Conservation (phyloP, 305 asterid genomes). For the Fraxinus baroniana region DNA sequence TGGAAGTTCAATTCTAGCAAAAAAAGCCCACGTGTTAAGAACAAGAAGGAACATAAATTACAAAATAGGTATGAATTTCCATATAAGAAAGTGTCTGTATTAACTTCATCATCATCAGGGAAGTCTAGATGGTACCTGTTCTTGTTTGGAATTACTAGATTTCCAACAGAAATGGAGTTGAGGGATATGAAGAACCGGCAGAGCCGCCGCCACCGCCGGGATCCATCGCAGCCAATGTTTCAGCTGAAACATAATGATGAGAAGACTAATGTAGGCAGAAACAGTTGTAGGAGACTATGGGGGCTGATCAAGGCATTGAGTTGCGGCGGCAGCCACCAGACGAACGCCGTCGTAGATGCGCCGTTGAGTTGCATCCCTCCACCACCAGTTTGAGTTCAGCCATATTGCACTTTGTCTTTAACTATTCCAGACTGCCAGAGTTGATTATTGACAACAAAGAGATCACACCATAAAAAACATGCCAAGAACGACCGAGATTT, state of each 20-base stretch:
- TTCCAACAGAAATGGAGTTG: slow-evolving; percentile 43
- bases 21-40: slow-evolving; percentile 18
- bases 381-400: background rate
- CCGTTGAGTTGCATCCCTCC: slow-evolving; percentile 15
- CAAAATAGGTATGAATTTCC: slow-evolving; percentile 22
- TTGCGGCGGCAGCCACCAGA: slow-evolving; percentile 39
- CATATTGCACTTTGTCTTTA: background rate
- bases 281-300: slow-evolving; percentile 37
- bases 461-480: background rate
- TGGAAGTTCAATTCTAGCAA: slow-evolving; percentile 18
- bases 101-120: slow-evolving; percentile 42
- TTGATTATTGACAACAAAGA: background rate
- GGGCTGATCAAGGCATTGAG: slow-evolving; percentile 58
- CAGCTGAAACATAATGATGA: slow-evolving; percentile 14
- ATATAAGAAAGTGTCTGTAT: slow-evolving; percentile 33
- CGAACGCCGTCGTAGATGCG: slow-evolving; percentile 25
- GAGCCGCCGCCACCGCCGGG: slow-evolving; percentile 35
- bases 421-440: background rate
- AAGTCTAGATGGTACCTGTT: slow-evolving; percentile 51
- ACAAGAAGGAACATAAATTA: slow-evolving; percentile 19
- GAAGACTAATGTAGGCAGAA: slow-evolving; percentile 9
- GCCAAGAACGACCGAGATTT: background rate
- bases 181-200: slow-evolving; percentile 49
- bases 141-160: slow-evolving; percentile 49
- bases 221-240: slow-evolving; percentile 20